Evolutionary conservation across 108 stramenopile genomes (phyloP), one percentile per base, ranked within the genome.

Genomic region (Heterococcus sp.): DNA sequence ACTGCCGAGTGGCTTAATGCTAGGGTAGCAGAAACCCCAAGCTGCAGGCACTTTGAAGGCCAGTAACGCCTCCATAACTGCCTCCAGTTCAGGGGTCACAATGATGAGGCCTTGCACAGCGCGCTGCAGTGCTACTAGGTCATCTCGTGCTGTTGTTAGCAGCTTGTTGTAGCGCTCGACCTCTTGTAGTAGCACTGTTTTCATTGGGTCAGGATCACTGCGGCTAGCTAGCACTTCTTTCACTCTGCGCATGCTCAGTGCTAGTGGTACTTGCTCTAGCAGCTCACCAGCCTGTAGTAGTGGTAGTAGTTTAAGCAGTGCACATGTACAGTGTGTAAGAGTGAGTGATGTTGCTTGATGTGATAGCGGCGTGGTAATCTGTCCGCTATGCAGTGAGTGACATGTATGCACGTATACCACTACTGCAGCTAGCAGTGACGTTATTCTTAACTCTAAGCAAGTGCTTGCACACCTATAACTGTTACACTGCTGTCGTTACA

Each of bases 161-260:
- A 91, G 77, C n/a, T 29, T 35, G 72, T 90, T 88, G 84, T 89
- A 90, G 38, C 91, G 87, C 35, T 89, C 91, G 0, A 82, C 40
- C 72, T 91, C 91, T 63, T 91, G 91, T 37, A 75, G 40, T 14
- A 91, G 83, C 32, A 89, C 90, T 0, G 86, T 89, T 75, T 90
- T 90, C 71, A 91, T 71, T 26, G 91, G 90, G n/a, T 89, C 91
- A 0, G 91, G 90, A 68, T 91, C 91, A 2, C 73, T 40, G 30
- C 89, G 78, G 3, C 75, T 36, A 0, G 33, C 83, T 66, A 91
- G 58, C 26, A 28, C 39, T 69, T 74, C 34, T 29, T 67, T 64
- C 8, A 89, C 72, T 1, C 74, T 35, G 67, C 46, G 71, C 26
- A 58, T 33, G 72, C 72, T 70, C 82, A 91, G 88, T 27, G 80